phyloP scores from a whole-genome alignment of 495 filamentous ascomycete species.

The Sordaria brevicollis region DNA sequence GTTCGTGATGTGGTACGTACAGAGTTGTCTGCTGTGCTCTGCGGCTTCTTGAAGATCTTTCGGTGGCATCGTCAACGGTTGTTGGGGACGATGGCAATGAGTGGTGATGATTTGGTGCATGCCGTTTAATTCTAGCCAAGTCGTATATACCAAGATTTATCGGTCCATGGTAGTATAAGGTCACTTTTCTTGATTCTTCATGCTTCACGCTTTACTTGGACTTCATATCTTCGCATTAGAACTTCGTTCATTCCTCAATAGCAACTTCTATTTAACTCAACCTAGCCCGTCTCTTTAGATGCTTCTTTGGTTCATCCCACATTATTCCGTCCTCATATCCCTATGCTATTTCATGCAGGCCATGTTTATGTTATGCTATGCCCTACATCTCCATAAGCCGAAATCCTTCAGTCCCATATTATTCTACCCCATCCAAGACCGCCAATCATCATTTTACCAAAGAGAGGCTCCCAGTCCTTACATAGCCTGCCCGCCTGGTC shows the following conservation, averaged over 20 bases:
- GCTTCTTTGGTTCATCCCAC: neutral
- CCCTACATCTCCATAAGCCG: neutral
- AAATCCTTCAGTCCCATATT: neutral
- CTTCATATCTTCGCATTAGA: too few relatives aligned
- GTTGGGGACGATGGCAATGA: neutral
- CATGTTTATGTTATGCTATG: neutral
- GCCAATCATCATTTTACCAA: neutral
- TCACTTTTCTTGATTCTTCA: neutral
- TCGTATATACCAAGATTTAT: too few relatives aligned
- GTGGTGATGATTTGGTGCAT: neutral
- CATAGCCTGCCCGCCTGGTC: neutral
- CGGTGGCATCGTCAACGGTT: neutral
- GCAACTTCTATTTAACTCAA: too few relatives aligned
- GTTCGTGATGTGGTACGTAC: neutral
- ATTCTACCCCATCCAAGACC: neutral
- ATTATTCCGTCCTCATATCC: neutral
- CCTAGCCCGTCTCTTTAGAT: neutral
- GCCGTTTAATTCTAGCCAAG: too few relatives aligned
- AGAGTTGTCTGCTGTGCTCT: neutral
- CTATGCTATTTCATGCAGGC: neutral
- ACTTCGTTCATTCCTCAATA: too few relatives aligned
- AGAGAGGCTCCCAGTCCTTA: too few relatives aligned
- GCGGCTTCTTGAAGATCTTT: neutral
- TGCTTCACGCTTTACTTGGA: neutral
- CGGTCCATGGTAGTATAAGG: too few relatives aligned